Evolutionary conservation across 78 protist species (phyloP), one percentile per base, ranked within the genome.

Genomic region (Dictyostelium discoideum): DNA sequence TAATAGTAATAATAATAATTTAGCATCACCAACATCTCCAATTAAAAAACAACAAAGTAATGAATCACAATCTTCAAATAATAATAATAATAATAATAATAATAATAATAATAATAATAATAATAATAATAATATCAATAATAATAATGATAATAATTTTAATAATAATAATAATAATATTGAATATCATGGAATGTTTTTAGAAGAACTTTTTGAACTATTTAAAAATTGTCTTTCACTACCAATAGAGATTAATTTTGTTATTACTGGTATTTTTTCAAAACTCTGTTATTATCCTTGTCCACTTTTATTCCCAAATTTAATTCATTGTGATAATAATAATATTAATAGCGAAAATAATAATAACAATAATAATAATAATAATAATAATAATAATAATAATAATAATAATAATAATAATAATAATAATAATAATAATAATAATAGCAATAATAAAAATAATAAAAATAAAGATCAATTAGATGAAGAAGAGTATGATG

Each of bases 221-320:
- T 80, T 90, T 46, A 48, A n/a, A 67, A 65, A 90, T 26, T 54
- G 54, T 50, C 16, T 90, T 3, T 81, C 48, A 18, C 32, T 90
- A 20, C 94, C 94, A 72, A 90, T 90, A 6, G 94, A 90, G 10
- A 57, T 90, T 48, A 90, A 90, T 46, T 72, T 80, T 82, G 65
- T 90, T 8, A 69, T 90, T 8, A 90, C 94, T 72, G 94, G 94
- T 24, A 90, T 90, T 11, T 50, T 90, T 26, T 90, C 94, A 44
- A 90, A 90, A 37, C 73, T 90, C 2, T 90, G 94, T 69, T 90
- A 90, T 50, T 90, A 90, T 26, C 94, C 94, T 48, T 90, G 94
- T 72, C 94, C 94, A 37, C 94, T 80, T 26, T 57, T 90, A 18
- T 90, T 63, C 37, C 94, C 94, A 20, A 22, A 65, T 72, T 50